Base-by-base conservation (phyloP, 2,329 filamentous ascomycete genomes). In the Xylariales sp. region DNA sequence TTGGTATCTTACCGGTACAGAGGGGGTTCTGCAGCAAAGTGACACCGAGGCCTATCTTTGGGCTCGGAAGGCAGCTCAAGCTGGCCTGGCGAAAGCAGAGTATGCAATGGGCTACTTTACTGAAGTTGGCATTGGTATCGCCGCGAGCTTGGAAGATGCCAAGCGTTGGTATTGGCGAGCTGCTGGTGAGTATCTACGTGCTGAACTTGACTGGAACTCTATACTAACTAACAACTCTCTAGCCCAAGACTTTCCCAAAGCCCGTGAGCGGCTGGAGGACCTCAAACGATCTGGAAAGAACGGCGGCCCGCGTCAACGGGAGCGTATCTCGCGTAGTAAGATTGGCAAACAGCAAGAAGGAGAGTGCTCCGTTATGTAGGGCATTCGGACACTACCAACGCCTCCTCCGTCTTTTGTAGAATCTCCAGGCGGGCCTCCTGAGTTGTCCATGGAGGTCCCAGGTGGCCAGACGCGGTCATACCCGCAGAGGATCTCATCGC, bases 41-140 rank as follows among this genome's bases (percentile, higher is more conserved):
- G 93, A 98, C 54, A 94, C 88, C 0, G 93, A 98, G 62, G 93
- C 93, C 1, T 98, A 96, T 61, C 76, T 98, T 2, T 98, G 93
- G 93, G 91, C 93, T 9, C 76, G 91, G 16, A 97, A 96, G 65
- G 91, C 93, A 2, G 93, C 93, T 1, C 80, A 83, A 49, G 86
- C 88, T 3, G 89, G 91, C 3, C 66, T 96, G 27, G 82, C 88
- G 6, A 98, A 97, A 70, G 93, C 93, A 0, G 87, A 97, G 67
- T 97, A 96, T 65, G 93, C 91, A 0, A 95, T 98, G 86, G 93
- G 93, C 0, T 96, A 97, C 65, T 96, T 95, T 59, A 94, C 88
- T 1, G 93, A 98, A 64, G 84, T 93, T 36, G 93, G 93, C 10
- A 97, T 98, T 53, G 93, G 93, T 21, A 82, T 88, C 49, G 74